These are phyloP conservation scores for Fusarium devonianum DNA, from an alignment of 2,329 filamentous ascomycete genomes.

Conservation along the genomic window DNA sequence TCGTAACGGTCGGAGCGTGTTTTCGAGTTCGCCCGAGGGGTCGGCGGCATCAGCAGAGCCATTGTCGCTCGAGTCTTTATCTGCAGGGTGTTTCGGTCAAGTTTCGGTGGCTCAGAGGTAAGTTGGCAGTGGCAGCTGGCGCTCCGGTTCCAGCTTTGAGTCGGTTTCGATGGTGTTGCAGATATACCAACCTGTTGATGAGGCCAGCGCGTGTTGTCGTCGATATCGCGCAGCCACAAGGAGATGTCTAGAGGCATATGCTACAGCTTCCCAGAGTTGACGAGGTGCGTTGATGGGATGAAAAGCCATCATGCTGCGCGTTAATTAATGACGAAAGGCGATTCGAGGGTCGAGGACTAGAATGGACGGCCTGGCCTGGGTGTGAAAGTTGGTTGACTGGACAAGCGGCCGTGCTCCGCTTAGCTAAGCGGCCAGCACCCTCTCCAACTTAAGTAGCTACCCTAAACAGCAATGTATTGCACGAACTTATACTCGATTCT, in stretches of 20 bases:
- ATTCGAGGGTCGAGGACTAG: background rate
- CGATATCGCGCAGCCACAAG: background rate
- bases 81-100: background rate
- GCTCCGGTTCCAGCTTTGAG: background rate
- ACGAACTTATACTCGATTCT: no score
- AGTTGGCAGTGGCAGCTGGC: background rate
- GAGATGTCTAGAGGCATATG: background rate
- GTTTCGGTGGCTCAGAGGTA: background rate
- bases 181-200: background rate
- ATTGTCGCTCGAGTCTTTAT: background rate
- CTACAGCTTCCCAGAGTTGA: fast-evolving
- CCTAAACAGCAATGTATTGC: no score
- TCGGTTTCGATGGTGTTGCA: background rate
- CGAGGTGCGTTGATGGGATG: fast-evolving
- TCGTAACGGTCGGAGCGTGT: background rate
- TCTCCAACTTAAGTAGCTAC: no score
- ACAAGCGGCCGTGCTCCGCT: constrained; percentile 2
- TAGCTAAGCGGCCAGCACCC: no score
- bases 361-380: no score
- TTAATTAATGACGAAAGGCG: background rate
- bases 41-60: no score
- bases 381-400: constrained; percentile 3
- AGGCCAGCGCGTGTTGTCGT: background rate
- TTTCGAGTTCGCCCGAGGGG: background rate
- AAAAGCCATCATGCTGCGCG: background rate